Evolutionary conservation across 2,329 filamentous ascomycete species (phyloP), one percentile per base, ranked within the genome.

Genomic region (Cercospora sp.): DNA sequence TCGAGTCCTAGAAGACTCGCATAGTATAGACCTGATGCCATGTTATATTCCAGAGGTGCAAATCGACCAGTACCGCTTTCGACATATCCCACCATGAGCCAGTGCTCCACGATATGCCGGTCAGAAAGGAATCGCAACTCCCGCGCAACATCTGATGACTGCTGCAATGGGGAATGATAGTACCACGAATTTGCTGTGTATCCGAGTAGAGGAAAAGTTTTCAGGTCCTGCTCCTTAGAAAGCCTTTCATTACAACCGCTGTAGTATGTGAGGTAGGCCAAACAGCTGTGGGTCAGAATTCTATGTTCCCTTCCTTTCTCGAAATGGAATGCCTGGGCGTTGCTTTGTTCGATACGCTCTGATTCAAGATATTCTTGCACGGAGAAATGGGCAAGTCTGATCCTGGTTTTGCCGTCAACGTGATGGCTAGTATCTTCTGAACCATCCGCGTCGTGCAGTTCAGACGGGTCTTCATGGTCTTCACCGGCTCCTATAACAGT

Each of bases 131-230:
- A 42, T 23, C 8, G 6, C n/a, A 18, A 1, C 20, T 71, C 68
- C 16, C 60, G 48, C 12, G 23, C 31, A 28, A 57, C 13, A 13
- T 68, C 42, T 23, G n/a, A 23, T 2, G 16, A 5, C n/a, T 67
- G 23, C 60, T 73, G 58, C 4, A 70, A 53, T 5, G 48, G 10
- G 5, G 66, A 60, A 60, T 73, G 63, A 33, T 64, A 53, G 28
- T 59, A 23, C 55, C 55, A 73, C 20, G 63, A 66, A 10, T 23
- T 2, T 9, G 69, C 69, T 5, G 69, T 63, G 31, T 73, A 71
- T 16, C 36, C 2, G 13, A 73, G 53, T 12, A 73, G 57, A 5
- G 69, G 71, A 58, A 71, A 71, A n/a, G 26, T 61, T 12, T 26
- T 2, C 45, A 26, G 5, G 20, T 51, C 45, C 45, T 13, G 20